Conservation (phyloP, 768 basidiomycete species). For the Macrolepiota fuliginosa region DNA sequence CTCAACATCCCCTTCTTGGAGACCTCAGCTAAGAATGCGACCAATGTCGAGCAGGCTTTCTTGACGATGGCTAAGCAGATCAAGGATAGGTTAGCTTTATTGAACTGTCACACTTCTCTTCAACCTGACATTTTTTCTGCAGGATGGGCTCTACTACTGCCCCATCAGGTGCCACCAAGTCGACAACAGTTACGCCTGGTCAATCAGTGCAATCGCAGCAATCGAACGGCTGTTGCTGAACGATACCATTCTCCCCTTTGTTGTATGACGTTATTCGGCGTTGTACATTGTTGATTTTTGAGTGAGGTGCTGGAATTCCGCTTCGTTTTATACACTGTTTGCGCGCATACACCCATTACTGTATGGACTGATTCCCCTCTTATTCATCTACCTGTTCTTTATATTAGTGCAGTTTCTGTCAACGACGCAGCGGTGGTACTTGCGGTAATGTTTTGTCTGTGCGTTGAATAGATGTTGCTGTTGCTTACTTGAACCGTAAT, state of each 20-base stretch:
- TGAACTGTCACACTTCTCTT: background rate
- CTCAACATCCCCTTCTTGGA: conserved; percentile 93
- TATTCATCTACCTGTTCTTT: conserved; percentile 14
- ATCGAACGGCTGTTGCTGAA: conserved; percentile 74
- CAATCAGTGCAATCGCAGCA: conserved; percentile 79
- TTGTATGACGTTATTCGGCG: background rate
- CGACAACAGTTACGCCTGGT: conserved; percentile 80
- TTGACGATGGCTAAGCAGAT: conserved; percentile 98
- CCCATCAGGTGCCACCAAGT: conserved; percentile 73
- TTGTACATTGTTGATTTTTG: conserved; percentile 5
- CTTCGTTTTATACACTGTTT: conserved; percentile 4
- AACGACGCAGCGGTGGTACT: conserved; percentile 1
- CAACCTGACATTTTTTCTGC: conserved; percentile 3
- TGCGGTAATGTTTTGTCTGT: conserved; percentile 9
- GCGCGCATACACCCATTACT: conserved; percentile 14
- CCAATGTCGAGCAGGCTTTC: conserved; percentile 99
- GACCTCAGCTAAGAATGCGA: conserved; percentile 98
- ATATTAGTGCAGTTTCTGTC: conserved; percentile 11
- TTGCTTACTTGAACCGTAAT: background rate
- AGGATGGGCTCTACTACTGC: conserved; percentile 87
- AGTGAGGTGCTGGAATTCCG: conserved; percentile 12
- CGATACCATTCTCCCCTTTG: conserved; percentile 3
- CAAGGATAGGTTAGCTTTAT: conserved; percentile 70
- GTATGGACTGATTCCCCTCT: conserved; percentile 13
- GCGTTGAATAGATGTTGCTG: conserved; percentile 13